A percentile compares a stretch with the other conserved stretches of the same genome.
Conservation (phyloP, 1,284 basidiomycete genomes). For the Anthracocystis setariae region DNA sequence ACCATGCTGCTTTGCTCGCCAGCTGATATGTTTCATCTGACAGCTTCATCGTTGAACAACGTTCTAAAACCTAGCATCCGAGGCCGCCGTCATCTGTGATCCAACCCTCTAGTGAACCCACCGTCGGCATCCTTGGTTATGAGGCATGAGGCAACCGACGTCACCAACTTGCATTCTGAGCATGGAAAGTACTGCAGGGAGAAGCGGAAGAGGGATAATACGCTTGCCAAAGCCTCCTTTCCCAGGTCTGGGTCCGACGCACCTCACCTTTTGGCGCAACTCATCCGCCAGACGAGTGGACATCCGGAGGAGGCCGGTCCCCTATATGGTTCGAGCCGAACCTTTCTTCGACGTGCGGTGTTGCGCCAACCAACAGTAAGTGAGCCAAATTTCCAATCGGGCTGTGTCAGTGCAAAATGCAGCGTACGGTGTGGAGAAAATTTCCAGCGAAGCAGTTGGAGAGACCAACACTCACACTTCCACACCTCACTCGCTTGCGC, state of each 20-base stretch:
- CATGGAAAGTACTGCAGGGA: too few relatives aligned
- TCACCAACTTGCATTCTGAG: too few relatives aligned
- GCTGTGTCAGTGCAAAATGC: background rate
- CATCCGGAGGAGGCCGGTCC: too few relatives aligned
- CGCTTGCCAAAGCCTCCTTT: too few relatives aligned
- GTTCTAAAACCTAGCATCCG: background rate
- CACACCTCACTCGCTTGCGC: background rate
- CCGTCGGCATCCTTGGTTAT: too few relatives aligned
- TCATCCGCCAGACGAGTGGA: too few relatives aligned
- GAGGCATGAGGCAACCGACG: too few relatives aligned
- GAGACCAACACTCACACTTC: slow-evolving; percentile 3
- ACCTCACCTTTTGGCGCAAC: too few relatives aligned
- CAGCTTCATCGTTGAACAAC: background rate
- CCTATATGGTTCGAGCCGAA: too few relatives aligned
- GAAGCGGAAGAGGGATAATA: too few relatives aligned
- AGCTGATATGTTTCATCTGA: background rate
- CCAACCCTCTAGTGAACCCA: too few relatives aligned
- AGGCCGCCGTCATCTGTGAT: background rate
- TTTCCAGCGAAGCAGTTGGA: background rate
- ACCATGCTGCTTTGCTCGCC: background rate
- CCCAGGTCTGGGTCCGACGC: too few relatives aligned
- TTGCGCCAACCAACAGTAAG: background rate
- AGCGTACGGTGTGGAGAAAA: background rate
- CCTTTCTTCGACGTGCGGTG: background rate
- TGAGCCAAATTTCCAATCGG: background rate